A percentile compares a stretch with the other conserved stretches of the same genome.
phyloP scores from a whole-genome alignment of 78 protist species.

The Tieghemostelium lacteum region DNA sequence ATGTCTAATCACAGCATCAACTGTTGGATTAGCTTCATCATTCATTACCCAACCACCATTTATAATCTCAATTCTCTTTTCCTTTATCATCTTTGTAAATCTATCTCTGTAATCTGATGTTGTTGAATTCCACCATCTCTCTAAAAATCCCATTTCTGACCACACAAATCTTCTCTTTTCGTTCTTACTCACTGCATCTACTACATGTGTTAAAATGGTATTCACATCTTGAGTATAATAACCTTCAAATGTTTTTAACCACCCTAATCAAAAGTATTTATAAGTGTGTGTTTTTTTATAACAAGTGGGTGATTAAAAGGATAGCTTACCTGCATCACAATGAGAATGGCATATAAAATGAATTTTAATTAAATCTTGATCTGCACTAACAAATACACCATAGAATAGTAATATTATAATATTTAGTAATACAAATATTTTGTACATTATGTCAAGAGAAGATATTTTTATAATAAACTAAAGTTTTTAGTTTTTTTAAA shows the following conservation, averaged over 20 bases:
- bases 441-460: no score
- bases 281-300: no score
- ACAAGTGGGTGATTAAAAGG: no score
- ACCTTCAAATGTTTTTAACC: slow-evolving; percentile 57
- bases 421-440: no score
- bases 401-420: no score
- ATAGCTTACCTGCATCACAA: slow-evolving; percentile 30
- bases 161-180: slow-evolving; percentile 38
- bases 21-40: slow-evolving; percentile 37
- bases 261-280: no score
- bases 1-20: slow-evolving; percentile 31
- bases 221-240: slow-evolving; percentile 83
- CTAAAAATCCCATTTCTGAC: slow-evolving; percentile 75
- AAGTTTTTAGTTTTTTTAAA: no score
- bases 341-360: slow-evolving; percentile 35
- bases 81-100: slow-evolving; percentile 5
- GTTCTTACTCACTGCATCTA: slow-evolving; percentile 6
- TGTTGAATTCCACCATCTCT: slow-evolving; percentile 28
- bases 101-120: neutral
- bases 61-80: slow-evolving; percentile 28
- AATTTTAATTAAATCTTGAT: slow-evolving; percentile 13
- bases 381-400: no score
- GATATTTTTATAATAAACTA: no score
- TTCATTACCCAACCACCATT: slow-evolving; percentile 47
- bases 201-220: slow-evolving; percentile 78